These are phyloP conservation scores for Pouteria campechiana DNA, from an alignment of 179 eudicot species.

Conservation along the genomic window DNA sequence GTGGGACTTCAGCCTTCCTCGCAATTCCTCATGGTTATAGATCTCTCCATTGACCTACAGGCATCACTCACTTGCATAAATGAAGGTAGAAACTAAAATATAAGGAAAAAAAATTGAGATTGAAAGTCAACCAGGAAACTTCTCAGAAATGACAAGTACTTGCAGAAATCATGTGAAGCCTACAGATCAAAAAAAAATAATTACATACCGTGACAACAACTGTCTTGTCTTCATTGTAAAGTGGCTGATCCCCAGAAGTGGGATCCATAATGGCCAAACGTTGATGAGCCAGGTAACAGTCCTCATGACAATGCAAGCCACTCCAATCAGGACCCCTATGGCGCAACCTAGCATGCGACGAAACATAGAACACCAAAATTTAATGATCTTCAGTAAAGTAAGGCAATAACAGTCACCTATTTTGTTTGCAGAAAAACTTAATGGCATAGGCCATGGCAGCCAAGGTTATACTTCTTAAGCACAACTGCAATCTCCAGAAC, in stretches of 20 bases:
- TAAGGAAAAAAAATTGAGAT: too few species aligned
- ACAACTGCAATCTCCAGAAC: too few species aligned
- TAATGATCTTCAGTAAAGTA: too few species aligned
- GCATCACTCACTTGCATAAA: background rate
- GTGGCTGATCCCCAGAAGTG: conserved; percentile 96
- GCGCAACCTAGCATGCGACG: conserved; percentile 52
- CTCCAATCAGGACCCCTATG: conserved; percentile 99
- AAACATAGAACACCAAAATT: background rate
- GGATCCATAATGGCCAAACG: conserved; percentile 96
- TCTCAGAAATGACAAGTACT: too few species aligned
- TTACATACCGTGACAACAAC: conserved; percentile 61
- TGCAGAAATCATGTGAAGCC: too few species aligned
- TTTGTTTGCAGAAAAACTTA: background rate
- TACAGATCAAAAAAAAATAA: background rate
- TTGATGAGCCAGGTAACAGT: conserved; percentile 91
- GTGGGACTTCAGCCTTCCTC: conserved; percentile 50
- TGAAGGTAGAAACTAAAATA: background rate
- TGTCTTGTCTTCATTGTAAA: conserved; percentile 76
- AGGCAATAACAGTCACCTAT: background rate
- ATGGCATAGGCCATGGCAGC: too few species aligned
- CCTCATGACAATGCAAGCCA: conserved; percentile 64
- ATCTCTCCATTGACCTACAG: conserved; percentile 94
- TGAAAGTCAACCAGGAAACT: too few species aligned
- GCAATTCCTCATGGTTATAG: conserved; percentile 72
- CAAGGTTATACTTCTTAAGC: too few species aligned